These are phyloP conservation scores for Trametes cinnabarina DNA, from an alignment of 768 basidiomycete species.

Conservation along the genomic window DNA sequence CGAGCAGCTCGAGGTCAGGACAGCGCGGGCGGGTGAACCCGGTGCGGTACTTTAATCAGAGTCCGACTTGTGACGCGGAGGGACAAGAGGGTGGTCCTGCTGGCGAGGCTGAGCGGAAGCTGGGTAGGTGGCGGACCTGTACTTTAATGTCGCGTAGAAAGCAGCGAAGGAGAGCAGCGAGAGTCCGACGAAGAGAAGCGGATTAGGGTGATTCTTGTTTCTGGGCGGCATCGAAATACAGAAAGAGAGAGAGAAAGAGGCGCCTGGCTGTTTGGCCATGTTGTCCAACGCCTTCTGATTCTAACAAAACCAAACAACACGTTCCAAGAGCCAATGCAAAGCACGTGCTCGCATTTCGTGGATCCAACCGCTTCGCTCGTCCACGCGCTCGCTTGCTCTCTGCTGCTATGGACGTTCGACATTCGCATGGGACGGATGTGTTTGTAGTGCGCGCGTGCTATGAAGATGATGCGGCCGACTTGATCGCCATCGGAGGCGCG, in stretches of 20 bases:
- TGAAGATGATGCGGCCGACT: constrained; percentile 60
- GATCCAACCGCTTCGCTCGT: background rate
- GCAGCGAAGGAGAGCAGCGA: constrained; percentile 52
- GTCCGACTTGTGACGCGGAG: constrained; percentile 47
- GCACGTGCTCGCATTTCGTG: constrained; percentile 11
- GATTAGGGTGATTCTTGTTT: constrained; percentile 52
- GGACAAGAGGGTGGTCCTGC: constrained; percentile 63
- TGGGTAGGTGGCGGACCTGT: constrained; percentile 55
- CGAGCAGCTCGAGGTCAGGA: constrained; percentile 12
- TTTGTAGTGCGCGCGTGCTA: constrained; percentile 62
- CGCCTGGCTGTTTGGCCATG: constrained; percentile 15
- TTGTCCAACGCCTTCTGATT: constrained; percentile 21
- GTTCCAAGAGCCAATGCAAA: background rate
- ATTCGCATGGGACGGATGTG: constrained; percentile 60
- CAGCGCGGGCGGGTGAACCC: no score
- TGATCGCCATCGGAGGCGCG: constrained; percentile 72
- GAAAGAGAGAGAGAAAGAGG: constrained; percentile 1
- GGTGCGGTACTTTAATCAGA: constrained; percentile 11
- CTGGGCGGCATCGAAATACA: constrained; percentile 9
- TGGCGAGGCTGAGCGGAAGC: constrained; percentile 60
- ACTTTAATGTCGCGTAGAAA: constrained; percentile 56
- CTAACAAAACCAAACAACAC: constrained; percentile 30
- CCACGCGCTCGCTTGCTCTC: background rate
- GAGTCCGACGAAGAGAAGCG: constrained; percentile 57
- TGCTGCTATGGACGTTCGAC: constrained; percentile 52